Conservation (phyloP, 306 rosid species). For the Castanopsis chinensis region DNA sequence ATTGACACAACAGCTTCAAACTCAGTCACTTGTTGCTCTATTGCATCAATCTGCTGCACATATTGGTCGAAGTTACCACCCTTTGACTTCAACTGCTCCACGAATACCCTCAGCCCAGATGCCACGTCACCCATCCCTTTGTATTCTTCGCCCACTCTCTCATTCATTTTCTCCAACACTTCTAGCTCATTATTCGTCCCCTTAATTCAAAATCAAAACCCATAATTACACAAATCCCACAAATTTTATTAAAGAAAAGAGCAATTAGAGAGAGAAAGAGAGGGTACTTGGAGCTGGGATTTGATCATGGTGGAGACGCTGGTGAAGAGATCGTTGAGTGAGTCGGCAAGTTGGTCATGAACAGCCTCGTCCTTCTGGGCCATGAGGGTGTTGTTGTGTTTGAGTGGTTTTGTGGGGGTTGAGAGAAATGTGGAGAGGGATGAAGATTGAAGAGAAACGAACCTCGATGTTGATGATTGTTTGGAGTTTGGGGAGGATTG, state of each 20-base stretch:
- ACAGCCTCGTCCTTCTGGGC: slow-evolving; percentile 20
- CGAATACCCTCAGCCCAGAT: slow-evolving; percentile 79
- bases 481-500: too few species aligned
- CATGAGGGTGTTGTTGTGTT: slow-evolving; percentile 16
- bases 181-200: slow-evolving; percentile 79
- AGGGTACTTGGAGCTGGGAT: slow-evolving; percentile 76
- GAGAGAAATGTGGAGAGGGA: too few species aligned
- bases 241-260: neutral
- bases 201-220: slow-evolving; percentile 26
- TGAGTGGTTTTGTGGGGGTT: too few species aligned
- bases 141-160: slow-evolving; percentile 76
- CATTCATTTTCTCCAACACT: slow-evolving; percentile 86
- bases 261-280: neutral
- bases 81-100: slow-evolving; percentile 82
- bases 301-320: slow-evolving; percentile 76
- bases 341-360: slow-evolving; percentile 57
- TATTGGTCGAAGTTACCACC: slow-evolving; percentile 71
- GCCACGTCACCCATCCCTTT: slow-evolving; percentile 79
- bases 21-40: slow-evolving; percentile 82
- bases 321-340: slow-evolving; percentile 63
- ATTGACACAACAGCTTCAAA: slow-evolving; percentile 81
- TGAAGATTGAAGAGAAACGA: too few species aligned
- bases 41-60: slow-evolving; percentile 65
- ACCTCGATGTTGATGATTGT: too few species aligned
- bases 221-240: neutral